Evolutionary conservation across 1,284 basidiomycete genomes (phyloP), one percentile per base, ranked within the genome.

Genomic region (Ustilago nuda): DNA sequence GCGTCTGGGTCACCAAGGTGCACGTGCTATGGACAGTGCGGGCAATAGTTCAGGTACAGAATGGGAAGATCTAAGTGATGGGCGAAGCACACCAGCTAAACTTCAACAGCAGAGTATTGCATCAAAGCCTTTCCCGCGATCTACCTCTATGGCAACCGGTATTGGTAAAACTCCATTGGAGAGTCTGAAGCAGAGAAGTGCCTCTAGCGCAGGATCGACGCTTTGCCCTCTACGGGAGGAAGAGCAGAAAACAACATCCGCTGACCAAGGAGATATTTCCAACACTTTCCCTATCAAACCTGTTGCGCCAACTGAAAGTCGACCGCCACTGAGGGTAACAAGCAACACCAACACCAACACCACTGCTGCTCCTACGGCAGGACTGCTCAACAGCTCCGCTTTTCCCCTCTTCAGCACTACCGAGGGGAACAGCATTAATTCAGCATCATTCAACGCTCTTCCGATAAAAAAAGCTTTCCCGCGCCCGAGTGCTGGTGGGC

Each of bases 1-100:
- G 32, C 90, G 90, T n/a, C 61, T 64, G 2, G 58, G 56, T 7
- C 48, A 56, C 7, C 36, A 37, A 19, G 56, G n/a, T 7, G 50
- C 36, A 4, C 41, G 36, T 23, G 17, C 7, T 1, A 45, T 4
- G 4, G 69, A 64, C 6, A 51, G 62, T 35, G 62, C 36, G n/a
- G 67, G 55, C 5, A 64, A 57, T 52, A 66, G 72, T 39, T 66
- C 62, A 0, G 69, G 72, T 8, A 54, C 68, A 17, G 72, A 76
- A 15, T 76, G 66, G 69, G 70, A 78, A n/a, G 67, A 70, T 48
- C 15, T 70, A 3, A 67, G 63, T 1, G 67, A 70, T 33, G 75
- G 67, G 8, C 48, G 73, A 3, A 66, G 35, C 23, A 71, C 73
- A 0, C 72, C 72, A 2, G 64, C 64, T 5, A 43, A 52, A 7